Percentiles rank a stretch among this genome's conserved stretches.
phyloP scores from a whole-genome alignment of 78 protist genomes.

The Salpingoeca rosetta region DNA sequence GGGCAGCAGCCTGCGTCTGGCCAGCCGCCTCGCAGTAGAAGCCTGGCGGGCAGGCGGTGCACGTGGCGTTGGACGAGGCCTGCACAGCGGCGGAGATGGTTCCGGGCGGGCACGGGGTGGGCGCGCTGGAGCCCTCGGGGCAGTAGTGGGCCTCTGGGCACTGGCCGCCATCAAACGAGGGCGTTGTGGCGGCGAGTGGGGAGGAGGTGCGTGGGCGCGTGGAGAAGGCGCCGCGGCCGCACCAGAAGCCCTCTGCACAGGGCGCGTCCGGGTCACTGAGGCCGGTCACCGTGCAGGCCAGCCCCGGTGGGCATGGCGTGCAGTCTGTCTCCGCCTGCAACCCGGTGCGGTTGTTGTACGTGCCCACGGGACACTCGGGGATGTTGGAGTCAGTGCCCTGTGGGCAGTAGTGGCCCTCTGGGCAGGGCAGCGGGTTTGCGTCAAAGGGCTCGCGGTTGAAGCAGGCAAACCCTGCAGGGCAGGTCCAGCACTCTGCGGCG shows the following conservation, averaged over 20 bases:
- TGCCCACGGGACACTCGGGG: constrained; percentile 15
- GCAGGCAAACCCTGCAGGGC: constrained; percentile 17
- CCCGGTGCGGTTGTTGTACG: background rate
- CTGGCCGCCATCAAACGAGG: no score
- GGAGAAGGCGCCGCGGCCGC: background rate
- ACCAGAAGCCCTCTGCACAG: constrained; percentile 10
- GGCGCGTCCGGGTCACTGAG: background rate
- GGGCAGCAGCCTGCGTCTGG: constrained; percentile 6
- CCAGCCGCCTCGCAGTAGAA: constrained; percentile 3
- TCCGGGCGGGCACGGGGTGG: constrained; percentile 29
- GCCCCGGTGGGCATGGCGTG: constrained; percentile 2
- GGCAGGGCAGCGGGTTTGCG: background rate
- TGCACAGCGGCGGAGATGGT: background rate
- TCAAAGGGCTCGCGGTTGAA: background rate
- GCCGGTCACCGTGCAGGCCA: background rate
- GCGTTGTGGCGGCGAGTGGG: no score
- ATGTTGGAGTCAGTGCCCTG: background rate
- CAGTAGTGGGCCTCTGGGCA: constrained; percentile 37
- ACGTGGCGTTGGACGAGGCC: background rate
- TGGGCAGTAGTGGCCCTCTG: constrained; percentile 1
- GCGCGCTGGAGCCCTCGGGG: background rate
- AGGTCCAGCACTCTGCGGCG: constrained; percentile 3
- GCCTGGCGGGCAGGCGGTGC: constrained; percentile 22
- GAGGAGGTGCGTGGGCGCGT: background rate
- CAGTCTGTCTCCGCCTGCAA: background rate